These are phyloP conservation scores for Musa acuminata DNA, from an alignment of 176 grass and related monocot species.

Conservation along the genomic window DNA sequence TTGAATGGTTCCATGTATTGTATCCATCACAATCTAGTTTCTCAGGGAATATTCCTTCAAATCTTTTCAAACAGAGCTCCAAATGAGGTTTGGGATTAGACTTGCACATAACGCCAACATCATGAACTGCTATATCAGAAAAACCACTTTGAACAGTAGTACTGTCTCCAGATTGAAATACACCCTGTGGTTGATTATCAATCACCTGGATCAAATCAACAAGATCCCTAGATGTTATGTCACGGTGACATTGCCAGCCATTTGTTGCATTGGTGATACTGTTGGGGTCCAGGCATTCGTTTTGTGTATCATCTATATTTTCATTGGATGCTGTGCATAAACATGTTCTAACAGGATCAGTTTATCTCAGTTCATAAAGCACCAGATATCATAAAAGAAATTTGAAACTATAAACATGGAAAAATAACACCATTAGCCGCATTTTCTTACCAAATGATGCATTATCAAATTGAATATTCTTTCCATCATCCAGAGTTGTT, in stretches of 20 bases:
- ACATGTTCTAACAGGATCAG: background rate
- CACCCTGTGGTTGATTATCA: slow-evolving; percentile 21
- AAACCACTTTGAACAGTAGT: too few relatives aligned
- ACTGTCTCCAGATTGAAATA: slow-evolving; percentile 19
- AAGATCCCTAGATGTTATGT: slow-evolving; percentile 24
- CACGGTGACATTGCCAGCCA: slow-evolving; percentile 11
- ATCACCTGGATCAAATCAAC: slow-evolving; percentile 35
- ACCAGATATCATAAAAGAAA: background rate
- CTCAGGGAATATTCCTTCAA: slow-evolving; percentile 41
- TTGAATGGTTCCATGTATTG: slow-evolving; percentile 80
- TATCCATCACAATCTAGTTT: slow-evolving; percentile 51
- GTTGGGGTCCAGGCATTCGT: background rate
- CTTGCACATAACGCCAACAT: slow-evolving; percentile 13
- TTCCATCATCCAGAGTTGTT: slow-evolving; percentile 10
- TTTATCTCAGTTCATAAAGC: slow-evolving; percentile 1
- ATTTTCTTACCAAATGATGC: background rate
- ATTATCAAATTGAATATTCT: slow-evolving; percentile 9
- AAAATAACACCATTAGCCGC: background rate
- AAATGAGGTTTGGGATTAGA: slow-evolving; percentile 44
- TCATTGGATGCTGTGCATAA: slow-evolving; percentile 15
- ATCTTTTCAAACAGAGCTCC: slow-evolving; percentile 77
- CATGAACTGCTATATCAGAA: slow-evolving; percentile 18
- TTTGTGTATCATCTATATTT: slow-evolving; percentile 11
- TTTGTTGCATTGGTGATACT: slow-evolving; percentile 17
- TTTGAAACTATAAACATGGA: background rate